phyloP scores from a whole-genome alignment of 2,329 filamentous ascomycete species.

The Torrubiella hemipterigena region DNA sequence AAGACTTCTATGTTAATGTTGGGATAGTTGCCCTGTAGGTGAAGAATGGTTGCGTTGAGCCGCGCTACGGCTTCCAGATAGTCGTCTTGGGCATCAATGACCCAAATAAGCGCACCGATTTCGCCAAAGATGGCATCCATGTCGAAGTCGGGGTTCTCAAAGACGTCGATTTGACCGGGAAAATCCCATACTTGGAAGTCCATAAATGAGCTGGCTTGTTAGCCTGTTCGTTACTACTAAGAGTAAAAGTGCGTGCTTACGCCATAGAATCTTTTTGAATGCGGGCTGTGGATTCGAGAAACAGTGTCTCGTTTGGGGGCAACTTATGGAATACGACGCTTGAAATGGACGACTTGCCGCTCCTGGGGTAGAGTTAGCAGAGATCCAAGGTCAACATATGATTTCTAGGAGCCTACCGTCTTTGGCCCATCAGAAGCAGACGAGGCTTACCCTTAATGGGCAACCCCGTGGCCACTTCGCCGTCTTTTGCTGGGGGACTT shows the following conservation, averaged over 20 bases:
- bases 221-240: neutral
- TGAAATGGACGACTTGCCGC: slow-evolving; percentile 95
- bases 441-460: slow-evolving; percentile 62
- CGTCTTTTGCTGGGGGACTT: slow-evolving; percentile 37
- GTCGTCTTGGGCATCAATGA: slow-evolving; percentile 96
- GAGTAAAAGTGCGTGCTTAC: slow-evolving; percentile 53
- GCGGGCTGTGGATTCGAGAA: slow-evolving; percentile 85
- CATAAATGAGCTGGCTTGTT: slow-evolving; percentile 72
- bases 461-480: slow-evolving; percentile 30
- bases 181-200: slow-evolving; percentile 99
- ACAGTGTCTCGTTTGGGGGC: slow-evolving; percentile 88
- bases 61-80: slow-evolving; percentile 84
- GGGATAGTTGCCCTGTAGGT: slow-evolving; percentile 78
- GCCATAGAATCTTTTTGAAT: slow-evolving; percentile 94
- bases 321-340: slow-evolving; percentile 99
- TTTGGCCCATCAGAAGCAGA: slow-evolving; percentile 86
- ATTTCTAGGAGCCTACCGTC: slow-evolving; percentile 50
- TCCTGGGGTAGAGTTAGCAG: slow-evolving; percentile 40
- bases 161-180: slow-evolving; percentile 81
- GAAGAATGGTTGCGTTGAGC: slow-evolving; percentile 79
- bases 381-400: neutral
- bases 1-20: slow-evolving; percentile 97
- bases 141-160: slow-evolving; percentile 80
- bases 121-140: slow-evolving; percentile 89
- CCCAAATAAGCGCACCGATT: slow-evolving; percentile 92